A percentile compares a stretch with the other conserved stretches of the same genome.
phyloP scores from a whole-genome alignment of 108 stramenopile genomes.

The Cyclotella cryptica region DNA sequence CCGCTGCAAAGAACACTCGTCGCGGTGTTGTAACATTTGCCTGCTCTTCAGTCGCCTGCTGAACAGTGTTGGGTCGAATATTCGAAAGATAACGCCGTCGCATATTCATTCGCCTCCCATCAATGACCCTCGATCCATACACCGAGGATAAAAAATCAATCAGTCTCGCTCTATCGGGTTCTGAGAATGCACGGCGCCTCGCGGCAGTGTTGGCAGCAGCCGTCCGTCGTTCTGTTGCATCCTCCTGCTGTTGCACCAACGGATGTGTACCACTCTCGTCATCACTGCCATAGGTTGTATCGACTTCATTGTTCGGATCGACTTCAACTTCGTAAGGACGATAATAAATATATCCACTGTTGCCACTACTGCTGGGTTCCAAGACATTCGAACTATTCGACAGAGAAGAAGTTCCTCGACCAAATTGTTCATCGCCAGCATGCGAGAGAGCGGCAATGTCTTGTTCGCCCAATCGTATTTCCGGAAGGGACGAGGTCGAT shows the following conservation, averaged over 20 bases:
- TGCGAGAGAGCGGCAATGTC: constrained; percentile 42
- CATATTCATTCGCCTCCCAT: constrained; percentile 7
- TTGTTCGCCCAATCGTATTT: constrained; percentile 42
- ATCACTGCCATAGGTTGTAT: constrained; percentile 30
- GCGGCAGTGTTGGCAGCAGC: background rate
- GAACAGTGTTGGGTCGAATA: background rate
- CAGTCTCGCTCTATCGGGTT: constrained; percentile 48
- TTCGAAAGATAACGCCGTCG: constrained; percentile 1
- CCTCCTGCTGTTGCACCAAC: constrained; percentile 18
- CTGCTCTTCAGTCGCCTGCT: background rate
- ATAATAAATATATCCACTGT: constrained; percentile 42
- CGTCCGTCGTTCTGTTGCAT: constrained; percentile 4
- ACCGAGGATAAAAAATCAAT: constrained; percentile 34
- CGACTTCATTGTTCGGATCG: constrained; percentile 21
- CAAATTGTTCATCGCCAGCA: constrained; percentile 28
- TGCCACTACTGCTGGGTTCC: constrained; percentile 22
- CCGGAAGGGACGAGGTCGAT: constrained; percentile 21
- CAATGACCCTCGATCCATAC: constrained; percentile 35
- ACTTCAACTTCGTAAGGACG: constrained; percentile 35
- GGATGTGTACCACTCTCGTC: constrained; percentile 40
- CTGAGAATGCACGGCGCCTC: constrained; percentile 44
- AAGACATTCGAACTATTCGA: constrained; percentile 22
- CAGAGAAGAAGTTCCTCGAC: constrained; percentile 23
- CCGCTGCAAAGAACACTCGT: background rate
- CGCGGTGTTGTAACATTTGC: background rate